Conservation (phyloP, 1,139 yeast genomes). For the Yamadazyma oceani region DNA sequence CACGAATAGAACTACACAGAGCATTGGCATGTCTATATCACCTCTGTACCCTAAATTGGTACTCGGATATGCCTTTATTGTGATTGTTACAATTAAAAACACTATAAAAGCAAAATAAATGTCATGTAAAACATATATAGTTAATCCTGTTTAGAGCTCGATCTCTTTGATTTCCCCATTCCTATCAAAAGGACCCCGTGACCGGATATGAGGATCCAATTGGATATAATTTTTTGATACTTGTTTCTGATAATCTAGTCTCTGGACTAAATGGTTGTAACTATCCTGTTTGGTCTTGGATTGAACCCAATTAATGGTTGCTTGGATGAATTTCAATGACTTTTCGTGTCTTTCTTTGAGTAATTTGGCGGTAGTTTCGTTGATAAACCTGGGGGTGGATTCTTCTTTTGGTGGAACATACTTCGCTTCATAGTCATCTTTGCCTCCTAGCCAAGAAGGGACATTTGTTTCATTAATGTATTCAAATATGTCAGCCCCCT, state of each 20-base stretch:
- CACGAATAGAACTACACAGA: no score
- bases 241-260: conserved; percentile 49
- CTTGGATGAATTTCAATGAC: conserved; percentile 48
- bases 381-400: conserved; percentile 28
- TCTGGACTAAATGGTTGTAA: conserved; percentile 41
- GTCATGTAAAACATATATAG: no score
- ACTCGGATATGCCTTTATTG: no score
- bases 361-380: conserved; percentile 26
- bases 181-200: conserved; percentile 67
- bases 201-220: conserved; percentile 73
- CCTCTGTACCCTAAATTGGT: no score
- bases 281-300: conserved; percentile 45
- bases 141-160: conserved; percentile 8
- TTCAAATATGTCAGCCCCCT: conserved; percentile 55
- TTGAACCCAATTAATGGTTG: conserved; percentile 69
- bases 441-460: conserved; percentile 69
- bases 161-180: conserved; percentile 32
- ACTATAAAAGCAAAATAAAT: no score
- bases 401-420: conserved; percentile 51
- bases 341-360: conserved; percentile 46
- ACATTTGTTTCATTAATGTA: conserved; percentile 54
- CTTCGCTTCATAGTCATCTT: conserved; percentile 51
- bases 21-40: no score
- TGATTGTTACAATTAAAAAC: no score
- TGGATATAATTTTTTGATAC: conserved; percentile 56